phyloP scores from a whole-genome alignment of 768 basidiomycete genomes.

The Calocybe gangraenosa region DNA sequence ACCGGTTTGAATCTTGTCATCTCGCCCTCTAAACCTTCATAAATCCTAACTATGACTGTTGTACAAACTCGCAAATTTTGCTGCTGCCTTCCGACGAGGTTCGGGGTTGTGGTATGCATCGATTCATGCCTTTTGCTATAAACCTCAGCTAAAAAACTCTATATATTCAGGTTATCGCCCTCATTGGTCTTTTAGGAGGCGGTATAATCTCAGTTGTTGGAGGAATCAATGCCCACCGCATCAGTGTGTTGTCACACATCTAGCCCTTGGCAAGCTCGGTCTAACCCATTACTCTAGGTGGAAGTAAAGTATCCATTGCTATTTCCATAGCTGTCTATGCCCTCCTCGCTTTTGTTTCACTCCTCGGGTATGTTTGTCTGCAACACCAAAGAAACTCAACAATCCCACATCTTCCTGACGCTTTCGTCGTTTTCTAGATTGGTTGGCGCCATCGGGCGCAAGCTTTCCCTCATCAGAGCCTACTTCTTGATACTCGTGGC shows the following conservation, averaged over 20 bases:
- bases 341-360: constrained; percentile 37
- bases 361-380: constrained; percentile 37
- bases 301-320: constrained; percentile 35
- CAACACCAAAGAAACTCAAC: neutral
- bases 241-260: constrained; percentile 8
- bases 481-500: constrained; percentile 38
- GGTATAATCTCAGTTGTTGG: constrained; percentile 34
- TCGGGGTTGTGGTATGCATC: constrained; percentile 42
- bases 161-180: constrained; percentile 37
- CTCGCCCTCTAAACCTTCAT: constrained; percentile 8
- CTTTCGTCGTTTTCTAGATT: constrained; percentile 23
- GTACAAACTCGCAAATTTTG: constrained; percentile 42
- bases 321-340: constrained; percentile 39
- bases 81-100: constrained; percentile 47
- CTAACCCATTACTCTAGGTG: constrained; percentile 17
- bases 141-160: too few relatives aligned
- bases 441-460: constrained; percentile 37
- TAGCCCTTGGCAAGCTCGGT: neutral
- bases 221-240: constrained; percentile 7
- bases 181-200: constrained; percentile 44
- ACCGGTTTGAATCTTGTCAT: constrained; percentile 16
- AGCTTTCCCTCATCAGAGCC: constrained; percentile 35
- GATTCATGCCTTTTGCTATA: neutral
- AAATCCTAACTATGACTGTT: constrained; percentile 25
- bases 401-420: neutral